phyloP scores from a whole-genome alignment of 225 moss, liverwort and hornwort genomes.

The Rhytidiadelphus loreus region DNA sequence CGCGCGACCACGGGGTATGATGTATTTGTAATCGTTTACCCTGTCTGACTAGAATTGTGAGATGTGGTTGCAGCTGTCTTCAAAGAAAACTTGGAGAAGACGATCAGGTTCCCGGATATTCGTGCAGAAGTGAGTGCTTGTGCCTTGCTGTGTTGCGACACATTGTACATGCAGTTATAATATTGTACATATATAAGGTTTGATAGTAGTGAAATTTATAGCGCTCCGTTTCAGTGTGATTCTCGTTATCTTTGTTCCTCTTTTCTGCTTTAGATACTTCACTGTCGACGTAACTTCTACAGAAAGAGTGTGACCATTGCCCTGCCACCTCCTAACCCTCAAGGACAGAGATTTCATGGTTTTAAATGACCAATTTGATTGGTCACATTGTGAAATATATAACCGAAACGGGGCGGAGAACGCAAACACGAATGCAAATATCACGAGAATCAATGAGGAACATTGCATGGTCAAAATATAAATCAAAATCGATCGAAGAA shows the following conservation, averaged over 20 bases:
- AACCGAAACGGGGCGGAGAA: not conserved
- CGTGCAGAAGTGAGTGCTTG: slow-evolving; percentile 35
- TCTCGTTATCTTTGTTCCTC: not conserved
- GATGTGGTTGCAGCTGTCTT: slow-evolving; percentile 45
- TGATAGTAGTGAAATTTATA: not conserved
- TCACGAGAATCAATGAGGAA: not conserved
- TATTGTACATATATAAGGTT: not conserved
- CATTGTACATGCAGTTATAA: not conserved
- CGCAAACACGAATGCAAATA: not conserved
- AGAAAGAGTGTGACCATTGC: not conserved
- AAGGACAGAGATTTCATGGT: not conserved
- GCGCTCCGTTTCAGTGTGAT: not conserved
- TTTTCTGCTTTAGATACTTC: not conserved
- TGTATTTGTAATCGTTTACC: not conserved
- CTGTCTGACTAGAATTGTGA: not conserved
- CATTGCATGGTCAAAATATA: not conserved
- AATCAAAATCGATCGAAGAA: not conserved
- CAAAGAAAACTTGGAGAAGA: slow-evolving; percentile 66
- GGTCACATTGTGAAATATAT: not conserved
- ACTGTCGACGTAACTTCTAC: not conserved
- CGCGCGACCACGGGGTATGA: not conserved
- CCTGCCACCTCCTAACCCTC: not conserved
- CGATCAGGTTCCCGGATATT: slow-evolving; percentile 72
- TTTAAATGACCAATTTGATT: not conserved
- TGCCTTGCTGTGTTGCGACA: not conserved